A percentile compares a stretch with the other conserved stretches of the same genome.
Evolutionary conservation across 306 rosid species (phyloP).

Genomic region (Quercus ilex): DNA sequence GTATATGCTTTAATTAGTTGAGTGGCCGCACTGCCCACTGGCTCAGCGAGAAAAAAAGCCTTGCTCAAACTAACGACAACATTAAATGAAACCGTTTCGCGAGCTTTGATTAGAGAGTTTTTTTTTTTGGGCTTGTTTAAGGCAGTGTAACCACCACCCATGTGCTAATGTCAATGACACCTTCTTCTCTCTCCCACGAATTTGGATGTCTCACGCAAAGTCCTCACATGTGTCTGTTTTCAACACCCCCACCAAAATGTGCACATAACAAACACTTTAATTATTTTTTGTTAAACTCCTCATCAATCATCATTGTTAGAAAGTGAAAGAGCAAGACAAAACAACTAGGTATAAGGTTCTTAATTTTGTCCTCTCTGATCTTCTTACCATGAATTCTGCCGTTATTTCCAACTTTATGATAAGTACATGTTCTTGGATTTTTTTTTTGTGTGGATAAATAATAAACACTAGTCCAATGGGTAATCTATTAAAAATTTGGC

Average conservation of each 20-base stretch:
- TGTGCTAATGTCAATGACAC: slow-evolving; percentile 14
- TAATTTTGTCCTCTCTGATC: background rate
- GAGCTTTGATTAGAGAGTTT: background rate
- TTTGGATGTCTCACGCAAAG: background rate
- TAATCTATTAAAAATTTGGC: background rate
- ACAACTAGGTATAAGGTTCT: background rate
- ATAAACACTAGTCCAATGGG: too few species aligned
- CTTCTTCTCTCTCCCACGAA: background rate
- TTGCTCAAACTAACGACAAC: background rate
- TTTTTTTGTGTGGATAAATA: too few species aligned
- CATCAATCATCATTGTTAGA: slow-evolving; percentile 6
- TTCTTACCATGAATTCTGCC: background rate
- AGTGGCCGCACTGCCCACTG: background rate
- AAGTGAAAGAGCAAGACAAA: background rate
- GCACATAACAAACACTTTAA: background rate
- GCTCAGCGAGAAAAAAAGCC: background rate
- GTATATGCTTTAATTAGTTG: background rate
- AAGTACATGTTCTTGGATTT: too few species aligned
- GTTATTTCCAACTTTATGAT: background rate
- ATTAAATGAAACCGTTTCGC: background rate
- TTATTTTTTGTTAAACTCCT: background rate
- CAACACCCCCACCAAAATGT: slow-evolving; percentile 11
- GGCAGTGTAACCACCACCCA: slow-evolving; percentile 19
- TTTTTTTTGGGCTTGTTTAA: background rate
- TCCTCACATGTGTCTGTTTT: background rate